Conservation (phyloP, 2,329 filamentous ascomycete genomes). For the Aureobasidium melanogenum region DNA sequence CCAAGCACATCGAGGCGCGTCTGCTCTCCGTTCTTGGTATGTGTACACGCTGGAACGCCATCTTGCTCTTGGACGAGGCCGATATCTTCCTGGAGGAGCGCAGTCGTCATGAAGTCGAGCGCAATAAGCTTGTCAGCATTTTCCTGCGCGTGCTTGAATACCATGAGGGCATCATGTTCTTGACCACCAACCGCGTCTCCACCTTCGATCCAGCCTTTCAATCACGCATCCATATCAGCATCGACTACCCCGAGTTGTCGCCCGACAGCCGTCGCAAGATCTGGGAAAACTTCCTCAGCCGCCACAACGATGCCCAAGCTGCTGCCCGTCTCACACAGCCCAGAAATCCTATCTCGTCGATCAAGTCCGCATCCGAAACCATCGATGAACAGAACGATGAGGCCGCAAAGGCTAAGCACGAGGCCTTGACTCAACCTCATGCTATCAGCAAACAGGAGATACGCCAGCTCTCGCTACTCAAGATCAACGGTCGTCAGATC, state of each 20-base stretch:
- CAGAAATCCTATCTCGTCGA: slow-evolving; percentile 17
- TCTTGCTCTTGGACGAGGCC: slow-evolving; percentile 44
- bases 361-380: slow-evolving; percentile 12
- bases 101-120: slow-evolving; percentile 31
- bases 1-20: slow-evolving; percentile 33
- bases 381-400: not conserved
- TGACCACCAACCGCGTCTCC: slow-evolving; percentile 37
- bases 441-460: slow-evolving; percentile 24
- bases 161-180: slow-evolving; percentile 36
- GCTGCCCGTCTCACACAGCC: slow-evolving; percentile 16
- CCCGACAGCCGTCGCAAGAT: slow-evolving; percentile 28
- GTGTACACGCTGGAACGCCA: slow-evolving; percentile 42
- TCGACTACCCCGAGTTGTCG: slow-evolving; percentile 35
- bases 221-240: slow-evolving; percentile 36
- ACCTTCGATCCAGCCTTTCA: slow-evolving; percentile 39
- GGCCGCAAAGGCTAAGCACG: not conserved
- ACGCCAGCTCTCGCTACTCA: slow-evolving; percentile 21
- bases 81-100: slow-evolving; percentile 36
- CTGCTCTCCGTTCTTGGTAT: slow-evolving; percentile 40
- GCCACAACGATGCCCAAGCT: slow-evolving; percentile 20
- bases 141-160: slow-evolving; percentile 30
- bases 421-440: slow-evolving; percentile 19
- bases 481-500: slow-evolving; percentile 35
- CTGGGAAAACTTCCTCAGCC: slow-evolving; percentile 37
- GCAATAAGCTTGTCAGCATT: slow-evolving; percentile 39